Evolutionary conservation across 1,139 yeast species (phyloP).

Genomic region (Geotrichum australiense): DNA sequence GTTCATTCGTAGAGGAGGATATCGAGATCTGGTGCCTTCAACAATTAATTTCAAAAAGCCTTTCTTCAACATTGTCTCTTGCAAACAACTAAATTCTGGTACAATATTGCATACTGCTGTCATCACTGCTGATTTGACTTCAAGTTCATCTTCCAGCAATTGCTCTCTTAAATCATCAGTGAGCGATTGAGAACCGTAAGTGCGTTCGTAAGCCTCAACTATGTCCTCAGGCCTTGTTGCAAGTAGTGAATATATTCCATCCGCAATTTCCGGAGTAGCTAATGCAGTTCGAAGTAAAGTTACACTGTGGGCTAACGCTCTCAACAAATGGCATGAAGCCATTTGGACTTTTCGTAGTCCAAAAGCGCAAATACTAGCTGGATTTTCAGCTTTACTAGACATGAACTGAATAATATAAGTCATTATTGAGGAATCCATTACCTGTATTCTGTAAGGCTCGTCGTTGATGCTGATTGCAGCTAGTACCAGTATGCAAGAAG

Average conservation of each 20-base stretch:
- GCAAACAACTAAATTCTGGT: slow-evolving; percentile 71
- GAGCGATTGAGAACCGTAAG: slow-evolving; percentile 17
- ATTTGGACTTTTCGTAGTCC: slow-evolving; percentile 28
- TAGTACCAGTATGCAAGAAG: slow-evolving; percentile 29
- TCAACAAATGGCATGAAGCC: slow-evolving; percentile 49
- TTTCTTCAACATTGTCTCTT: slow-evolving; percentile 49
- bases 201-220: slow-evolving; percentile 11
- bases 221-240: slow-evolving; percentile 22
- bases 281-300: slow-evolving; percentile 62
- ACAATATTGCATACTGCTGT: slow-evolving; percentile 72
- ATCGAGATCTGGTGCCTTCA: slow-evolving; percentile 31
- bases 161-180: slow-evolving; percentile 25
- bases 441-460: slow-evolving; percentile 31
- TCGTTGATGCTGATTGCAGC: slow-evolving; percentile 34
- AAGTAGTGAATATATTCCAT: slow-evolving; percentile 41
- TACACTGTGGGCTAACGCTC: slow-evolving; percentile 72
- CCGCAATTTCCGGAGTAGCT: slow-evolving; percentile 50
- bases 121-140: slow-evolving; percentile 52
- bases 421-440: slow-evolving; percentile 32
- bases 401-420: slow-evolving; percentile 27
- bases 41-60: slow-evolving; percentile 48
- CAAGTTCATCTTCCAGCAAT: slow-evolving; percentile 34
- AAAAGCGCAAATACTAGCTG: slow-evolving; percentile 17
- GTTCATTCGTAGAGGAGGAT: slow-evolving; percentile 39
- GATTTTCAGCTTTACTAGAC: slow-evolving; percentile 19